Conservation (phyloP, 768 basidiomycete genomes). For the Strobilomyces confusus region DNA sequence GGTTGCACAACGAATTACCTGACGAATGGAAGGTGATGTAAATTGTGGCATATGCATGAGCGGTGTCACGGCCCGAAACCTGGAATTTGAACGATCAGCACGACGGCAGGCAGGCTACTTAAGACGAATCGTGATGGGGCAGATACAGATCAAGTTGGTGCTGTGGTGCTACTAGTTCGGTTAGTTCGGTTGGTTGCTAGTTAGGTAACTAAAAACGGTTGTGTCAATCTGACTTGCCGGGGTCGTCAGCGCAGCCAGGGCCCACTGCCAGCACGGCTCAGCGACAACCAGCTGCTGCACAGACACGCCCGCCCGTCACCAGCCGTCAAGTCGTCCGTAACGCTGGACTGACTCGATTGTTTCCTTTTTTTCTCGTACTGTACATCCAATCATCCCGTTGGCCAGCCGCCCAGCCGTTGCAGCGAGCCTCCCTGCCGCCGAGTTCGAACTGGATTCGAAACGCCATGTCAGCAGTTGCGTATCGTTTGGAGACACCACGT, state of each 20-base stretch:
- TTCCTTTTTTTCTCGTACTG: conserved; percentile 15
- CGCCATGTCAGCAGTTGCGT: conserved; percentile 57
- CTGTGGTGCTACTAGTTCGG: not conserved
- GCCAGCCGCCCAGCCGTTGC: conserved; percentile 15
- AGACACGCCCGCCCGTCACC: conserved; percentile 7
- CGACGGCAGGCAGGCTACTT: not conserved
- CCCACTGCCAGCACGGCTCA: conserved; percentile 22
- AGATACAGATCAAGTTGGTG: not conserved
- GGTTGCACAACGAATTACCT: not conserved
- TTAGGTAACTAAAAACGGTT: conserved; percentile 18
- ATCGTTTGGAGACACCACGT: conserved; percentile 62
- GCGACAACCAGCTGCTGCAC: conserved; percentile 21
- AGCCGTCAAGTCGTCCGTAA: conserved; percentile 5
- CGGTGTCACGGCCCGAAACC: not conserved
- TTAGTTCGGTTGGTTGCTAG: conserved; percentile 4
- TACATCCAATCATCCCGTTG: conserved; percentile 13
- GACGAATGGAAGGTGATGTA: not conserved
- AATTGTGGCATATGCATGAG: not conserved
- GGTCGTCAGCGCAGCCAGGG: conserved; percentile 30
- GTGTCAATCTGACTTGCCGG: conserved; percentile 20
- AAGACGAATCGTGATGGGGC: not conserved
- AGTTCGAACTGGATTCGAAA: conserved; percentile 35
- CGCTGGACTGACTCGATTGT: conserved; percentile 6
- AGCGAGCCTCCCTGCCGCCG: not conserved
- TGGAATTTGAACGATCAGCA: not conserved